Conservation (phyloP, 768 basidiomycete genomes). For the Podaxis sp. region DNA sequence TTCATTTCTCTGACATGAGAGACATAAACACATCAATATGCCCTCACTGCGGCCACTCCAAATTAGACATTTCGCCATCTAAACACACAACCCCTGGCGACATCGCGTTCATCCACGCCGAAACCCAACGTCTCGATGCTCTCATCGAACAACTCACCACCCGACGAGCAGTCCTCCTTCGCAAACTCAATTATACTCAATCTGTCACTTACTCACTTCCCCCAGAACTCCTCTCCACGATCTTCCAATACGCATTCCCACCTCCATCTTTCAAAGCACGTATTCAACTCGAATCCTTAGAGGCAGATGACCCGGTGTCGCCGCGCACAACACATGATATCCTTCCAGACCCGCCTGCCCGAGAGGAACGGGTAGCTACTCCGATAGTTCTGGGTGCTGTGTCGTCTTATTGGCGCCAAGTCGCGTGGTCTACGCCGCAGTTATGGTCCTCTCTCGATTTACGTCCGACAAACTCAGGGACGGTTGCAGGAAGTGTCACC, state of each 20-base stretch:
- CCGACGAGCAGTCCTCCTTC: background rate
- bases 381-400: background rate
- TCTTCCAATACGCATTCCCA: background rate
- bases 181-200: background rate
- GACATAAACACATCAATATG: no score
- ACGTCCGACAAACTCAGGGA: background rate
- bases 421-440: background rate
- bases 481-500: no score
- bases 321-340: background rate
- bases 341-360: background rate
- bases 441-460: background rate
- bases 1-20: no score
- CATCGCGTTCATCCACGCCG: background rate
- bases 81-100: no score
- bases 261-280: background rate
- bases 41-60: no score
- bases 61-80: no score
- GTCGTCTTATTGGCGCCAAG: conserved; percentile 2
- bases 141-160: background rate
- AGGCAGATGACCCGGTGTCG: background rate
- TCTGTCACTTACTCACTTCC: background rate
- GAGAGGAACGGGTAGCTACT: background rate
- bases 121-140: background rate
- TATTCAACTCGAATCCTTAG: background rate
- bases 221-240: background rate